Base-by-base conservation (phyloP, 345 rosid genomes). In the Psidium friedrichsthalianum region DNA sequence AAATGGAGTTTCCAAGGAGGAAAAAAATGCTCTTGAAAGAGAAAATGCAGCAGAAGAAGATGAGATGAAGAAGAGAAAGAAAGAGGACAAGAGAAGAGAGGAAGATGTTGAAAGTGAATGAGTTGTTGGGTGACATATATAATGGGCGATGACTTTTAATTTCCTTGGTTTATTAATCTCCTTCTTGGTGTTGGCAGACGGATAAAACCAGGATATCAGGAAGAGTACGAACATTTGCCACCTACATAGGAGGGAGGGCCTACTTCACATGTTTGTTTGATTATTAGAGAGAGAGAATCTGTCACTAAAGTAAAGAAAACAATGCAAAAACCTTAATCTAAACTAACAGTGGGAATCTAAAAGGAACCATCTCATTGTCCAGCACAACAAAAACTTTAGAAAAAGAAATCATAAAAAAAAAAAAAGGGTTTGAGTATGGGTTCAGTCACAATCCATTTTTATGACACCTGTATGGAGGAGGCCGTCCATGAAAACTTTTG, bases 341-440 rank as follows among this genome's bases (percentile, higher is more conserved):
- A 74, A 32, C 24, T 74, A 8, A 51, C 51, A 83, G 86, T 88
- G 91, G 89, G 87, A 90, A 89, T 87, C 86, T 74, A 83, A 83
- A 74, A 84, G 88, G 84, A 87, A 69, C 85, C 82, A 83, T 84
- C 58, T 74, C 27, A 82, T 29, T 80, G 84, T 56, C 54, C 85
- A 36, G 12, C 51, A 83, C 53, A 42, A 16, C 84, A 29, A 83
- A 25, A 56, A 47, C 51, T 44, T 55, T 55, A 10, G 74, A 83
- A 42, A 82, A 83, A 44, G 61, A 9, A 82, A 52, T 29, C 32
- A 64, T 64, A 32, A 36, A 69, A 69, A 18, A n/a, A n/a, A n/a
- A 69, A 18, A 55, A 55, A 3, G 4, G 47, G 36, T 40, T 69
- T 36, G 24, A 36, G 47, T 36, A 69, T 36, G 47, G 47, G 47